Evolutionary conservation across 2,329 filamentous ascomycete genomes (phyloP).

Genomic region (Raffaelea deltoideospora): DNA sequence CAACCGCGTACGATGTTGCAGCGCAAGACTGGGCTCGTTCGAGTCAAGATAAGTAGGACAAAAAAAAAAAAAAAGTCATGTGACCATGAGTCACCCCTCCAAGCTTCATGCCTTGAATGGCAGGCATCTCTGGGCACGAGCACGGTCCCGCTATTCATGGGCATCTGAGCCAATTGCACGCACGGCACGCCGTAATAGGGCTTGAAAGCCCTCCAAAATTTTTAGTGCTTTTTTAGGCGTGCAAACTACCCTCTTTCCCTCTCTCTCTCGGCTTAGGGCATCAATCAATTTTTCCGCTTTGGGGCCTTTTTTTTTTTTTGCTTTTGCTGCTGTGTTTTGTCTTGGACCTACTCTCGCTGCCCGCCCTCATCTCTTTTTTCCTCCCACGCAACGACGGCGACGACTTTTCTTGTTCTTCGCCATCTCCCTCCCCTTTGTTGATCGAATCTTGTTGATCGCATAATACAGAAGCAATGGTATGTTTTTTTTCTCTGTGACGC

Average conservation of each 20-base stretch:
- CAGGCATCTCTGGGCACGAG: too few species aligned
- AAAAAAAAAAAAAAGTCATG: too few species aligned
- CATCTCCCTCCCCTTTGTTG: slow-evolving; percentile 1
- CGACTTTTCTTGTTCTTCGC: not conserved
- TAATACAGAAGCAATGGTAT: slow-evolving; percentile 37
- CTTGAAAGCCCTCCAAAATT: slow-evolving; percentile 27
- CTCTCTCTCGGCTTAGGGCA: too few species aligned
- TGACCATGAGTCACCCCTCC: too few species aligned
- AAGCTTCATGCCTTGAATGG: too few species aligned
- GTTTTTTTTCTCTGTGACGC: slow-evolving; percentile 15
- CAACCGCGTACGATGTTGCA: too few species aligned
- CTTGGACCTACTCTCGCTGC: not conserved
- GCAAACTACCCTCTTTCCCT: too few species aligned
- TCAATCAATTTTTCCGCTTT: too few species aligned
- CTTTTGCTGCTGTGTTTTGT: not conserved
- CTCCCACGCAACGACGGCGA: not conserved
- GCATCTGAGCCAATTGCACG: not conserved
- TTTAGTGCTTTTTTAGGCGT: slow-evolving; percentile 13
- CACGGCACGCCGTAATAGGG: too few species aligned
- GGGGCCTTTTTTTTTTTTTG: not conserved
- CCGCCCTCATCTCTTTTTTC: slow-evolving; percentile 2
- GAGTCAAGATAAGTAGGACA: too few species aligned
- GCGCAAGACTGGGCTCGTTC: too few species aligned
- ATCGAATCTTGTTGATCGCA: slow-evolving; percentile 27
- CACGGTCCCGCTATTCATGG: too few species aligned